Base-by-base conservation (phyloP, 306 rosid species). In the Cucumis hystrix region DNA sequence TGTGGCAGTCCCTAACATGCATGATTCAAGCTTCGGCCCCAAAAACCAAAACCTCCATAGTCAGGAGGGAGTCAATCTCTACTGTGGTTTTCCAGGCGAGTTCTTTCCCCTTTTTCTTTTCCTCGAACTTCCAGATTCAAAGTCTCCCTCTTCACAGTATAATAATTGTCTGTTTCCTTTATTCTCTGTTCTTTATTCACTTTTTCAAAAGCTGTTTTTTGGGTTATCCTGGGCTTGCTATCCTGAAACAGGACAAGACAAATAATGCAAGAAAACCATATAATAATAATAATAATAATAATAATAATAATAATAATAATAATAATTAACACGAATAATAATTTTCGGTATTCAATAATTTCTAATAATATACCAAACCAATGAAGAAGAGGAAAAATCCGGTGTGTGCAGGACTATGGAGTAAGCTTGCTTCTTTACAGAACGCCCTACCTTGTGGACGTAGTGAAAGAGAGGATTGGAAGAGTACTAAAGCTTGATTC, bases 391-490 rank as follows among this genome's bases (percentile, higher is more conserved):
- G 61, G 47, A 52, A 9, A 25, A 54, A 73, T 73, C 28, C 7
- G 80, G 23, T 84, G 78, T 77, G 80, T 80, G 87, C 87, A 95
- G 99, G 98, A 89, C 10, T 91, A 89, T 68, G 91, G 84, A 72
- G 97, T 92, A n/a, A 89, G 83, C 15, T 67, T 95, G 84, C 68
- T 55, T 18, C 88, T 92, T 18, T 86, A 83, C 84, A 89, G 92
- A 35, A 86, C 97, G 18, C 90, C 97, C 3, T 95, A 87, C 80
- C 91, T 95, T 40, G 97, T 95, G 15, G 99, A 95, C 81, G 78
- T 95, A 47, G 90, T 86, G 20, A 73, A 60, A 51, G 97, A 88
- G 75, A 75, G 69, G 2, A 88, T 79, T 8, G 97, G 97, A 14
- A 67, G 89, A 54, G 99, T 92, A 8, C 85, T 95, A 69, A 87